These are phyloP conservation scores for Plasmodium vivax DNA, from an alignment of 169 alveolate genomes.

Conservation along the genomic window DNA sequence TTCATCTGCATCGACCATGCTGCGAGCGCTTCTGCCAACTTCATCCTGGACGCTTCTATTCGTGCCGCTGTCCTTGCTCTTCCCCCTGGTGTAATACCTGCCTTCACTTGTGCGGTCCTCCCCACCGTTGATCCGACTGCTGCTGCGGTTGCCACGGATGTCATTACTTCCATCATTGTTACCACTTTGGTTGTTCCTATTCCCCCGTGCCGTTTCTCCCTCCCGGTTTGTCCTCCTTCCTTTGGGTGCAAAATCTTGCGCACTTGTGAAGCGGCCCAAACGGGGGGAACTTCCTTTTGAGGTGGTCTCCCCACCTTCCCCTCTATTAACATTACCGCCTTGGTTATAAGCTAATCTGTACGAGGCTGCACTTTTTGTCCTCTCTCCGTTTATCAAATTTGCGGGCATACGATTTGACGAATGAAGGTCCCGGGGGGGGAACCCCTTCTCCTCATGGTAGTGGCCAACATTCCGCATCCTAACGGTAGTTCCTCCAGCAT, in stretches of 20 bases:
- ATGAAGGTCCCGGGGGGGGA: neutral
- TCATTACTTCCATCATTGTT: neutral
- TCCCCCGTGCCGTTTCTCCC: neutral
- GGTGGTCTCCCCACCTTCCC: neutral
- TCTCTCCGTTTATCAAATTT: neutral
- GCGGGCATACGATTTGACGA: neutral
- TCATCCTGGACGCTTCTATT: neutral
- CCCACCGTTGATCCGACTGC: neutral
- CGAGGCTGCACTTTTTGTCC: neutral
- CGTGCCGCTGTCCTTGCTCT: neutral
- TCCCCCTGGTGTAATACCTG: neutral
- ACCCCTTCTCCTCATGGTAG: neutral
- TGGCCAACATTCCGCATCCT: neutral
- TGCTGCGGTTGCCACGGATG: neutral
- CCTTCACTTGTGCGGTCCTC: neutral
- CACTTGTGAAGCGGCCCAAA: neutral
- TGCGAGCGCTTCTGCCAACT: neutral
- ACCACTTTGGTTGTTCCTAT: neutral
- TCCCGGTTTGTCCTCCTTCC: neutral
- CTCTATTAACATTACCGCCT: neutral
- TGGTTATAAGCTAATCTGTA: neutral
- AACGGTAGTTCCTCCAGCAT: neutral
- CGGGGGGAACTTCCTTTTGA: neutral
- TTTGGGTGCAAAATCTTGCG: neutral
- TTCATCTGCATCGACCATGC: neutral